Percentiles rank a stretch among this genome's conserved stretches.
phyloP scores from a whole-genome alignment of 2,329 filamentous ascomycete species.

The Fusarium mangiferae region DNA sequence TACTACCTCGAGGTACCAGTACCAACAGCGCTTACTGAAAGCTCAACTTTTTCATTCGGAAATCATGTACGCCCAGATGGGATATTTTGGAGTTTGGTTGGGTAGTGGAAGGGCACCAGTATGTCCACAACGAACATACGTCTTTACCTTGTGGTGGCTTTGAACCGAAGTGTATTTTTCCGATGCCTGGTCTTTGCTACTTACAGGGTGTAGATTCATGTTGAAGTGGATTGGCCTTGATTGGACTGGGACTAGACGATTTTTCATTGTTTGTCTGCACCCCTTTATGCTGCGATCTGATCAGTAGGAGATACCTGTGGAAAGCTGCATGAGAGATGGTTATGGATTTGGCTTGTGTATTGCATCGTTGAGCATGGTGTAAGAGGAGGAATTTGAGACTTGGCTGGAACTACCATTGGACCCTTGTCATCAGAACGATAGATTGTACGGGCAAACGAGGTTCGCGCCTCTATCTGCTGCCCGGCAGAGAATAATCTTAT shows the following conservation, averaged over 20 bases:
- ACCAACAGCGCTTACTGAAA: constrained; percentile 34
- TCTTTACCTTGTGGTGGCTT: constrained; percentile 27
- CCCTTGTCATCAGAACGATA: constrained; percentile 47
- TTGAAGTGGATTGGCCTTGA: constrained; percentile 13
- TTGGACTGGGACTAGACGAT: constrained; percentile 18
- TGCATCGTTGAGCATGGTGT: constrained; percentile 39
- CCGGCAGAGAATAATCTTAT: constrained; percentile 47
- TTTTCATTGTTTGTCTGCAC: constrained; percentile 14
- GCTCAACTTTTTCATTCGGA: constrained; percentile 27
- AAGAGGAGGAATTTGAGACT: constrained; percentile 40
- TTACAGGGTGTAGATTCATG: constrained; percentile 14
- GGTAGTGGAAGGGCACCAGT: constrained; percentile 25
- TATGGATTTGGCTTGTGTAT: constrained; percentile 34
- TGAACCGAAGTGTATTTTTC: constrained; percentile 17
- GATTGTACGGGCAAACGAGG: constrained; percentile 53
- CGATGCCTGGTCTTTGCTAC: constrained; percentile 22
- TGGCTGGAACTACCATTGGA: constrained; percentile 36
- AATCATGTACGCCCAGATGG: constrained; percentile 34
- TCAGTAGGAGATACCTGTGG: constrained; percentile 42
- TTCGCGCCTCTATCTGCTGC: constrained; percentile 49
- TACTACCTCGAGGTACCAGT: constrained; percentile 16
- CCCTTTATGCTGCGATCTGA: constrained; percentile 22
- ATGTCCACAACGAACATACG: constrained; percentile 11
- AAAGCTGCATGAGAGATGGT: constrained; percentile 32
- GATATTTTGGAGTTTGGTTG: constrained; percentile 30